phyloP scores from a whole-genome alignment of 2,329 filamentous ascomycete genomes.

The Hymenoscyphus fructigenus region DNA sequence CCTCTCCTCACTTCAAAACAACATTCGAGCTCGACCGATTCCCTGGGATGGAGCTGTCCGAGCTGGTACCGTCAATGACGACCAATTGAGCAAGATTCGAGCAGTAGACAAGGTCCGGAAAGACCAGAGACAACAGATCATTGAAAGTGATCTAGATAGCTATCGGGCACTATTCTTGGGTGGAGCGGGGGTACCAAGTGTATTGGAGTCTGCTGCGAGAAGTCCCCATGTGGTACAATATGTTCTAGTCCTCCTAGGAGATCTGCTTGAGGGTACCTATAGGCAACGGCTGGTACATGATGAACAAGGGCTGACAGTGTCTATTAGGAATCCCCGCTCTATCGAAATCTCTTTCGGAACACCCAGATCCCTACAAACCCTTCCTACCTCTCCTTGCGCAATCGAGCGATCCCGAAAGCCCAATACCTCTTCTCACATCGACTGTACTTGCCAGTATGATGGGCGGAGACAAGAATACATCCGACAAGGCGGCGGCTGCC shows the following conservation, averaged over 20 bases:
- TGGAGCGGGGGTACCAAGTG: slow-evolving; percentile 63
- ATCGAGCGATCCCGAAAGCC: slow-evolving; percentile 71
- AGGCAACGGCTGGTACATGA: neutral
- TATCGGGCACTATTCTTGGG: slow-evolving; percentile 83
- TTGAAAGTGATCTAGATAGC: slow-evolving; percentile 76
- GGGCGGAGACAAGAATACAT: slow-evolving; percentile 58
- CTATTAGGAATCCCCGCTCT: slow-evolving; percentile 73
- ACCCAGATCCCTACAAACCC: slow-evolving; percentile 75
- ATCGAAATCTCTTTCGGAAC: slow-evolving; percentile 71
- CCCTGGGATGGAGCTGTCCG: slow-evolving; percentile 96
- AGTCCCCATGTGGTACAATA: slow-evolving; percentile 92
- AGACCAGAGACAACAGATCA: slow-evolving; percentile 80
- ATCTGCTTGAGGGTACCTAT: slow-evolving; percentile 77
- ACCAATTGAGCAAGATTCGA: slow-evolving; percentile 92
- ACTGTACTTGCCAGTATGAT: slow-evolving; percentile 82
- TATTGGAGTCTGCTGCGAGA: slow-evolving; percentile 82
- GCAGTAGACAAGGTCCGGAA: slow-evolving; percentile 95
- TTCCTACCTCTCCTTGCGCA: slow-evolving; percentile 82
- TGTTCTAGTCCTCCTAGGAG: slow-evolving; percentile 83
- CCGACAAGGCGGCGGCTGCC: slow-evolving; percentile 61
- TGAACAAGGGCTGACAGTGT: slow-evolving; percentile 12
- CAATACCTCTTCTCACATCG: slow-evolving; percentile 85
- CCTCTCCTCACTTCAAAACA: slow-evolving; percentile 85
- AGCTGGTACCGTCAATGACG: slow-evolving; percentile 89
- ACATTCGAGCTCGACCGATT: slow-evolving; percentile 93